A percentile compares a stretch with the other conserved stretches of the same genome.
Evolutionary conservation across 768 basidiomycete species (phyloP).

Genomic region (Tulasnella sp.): DNA sequence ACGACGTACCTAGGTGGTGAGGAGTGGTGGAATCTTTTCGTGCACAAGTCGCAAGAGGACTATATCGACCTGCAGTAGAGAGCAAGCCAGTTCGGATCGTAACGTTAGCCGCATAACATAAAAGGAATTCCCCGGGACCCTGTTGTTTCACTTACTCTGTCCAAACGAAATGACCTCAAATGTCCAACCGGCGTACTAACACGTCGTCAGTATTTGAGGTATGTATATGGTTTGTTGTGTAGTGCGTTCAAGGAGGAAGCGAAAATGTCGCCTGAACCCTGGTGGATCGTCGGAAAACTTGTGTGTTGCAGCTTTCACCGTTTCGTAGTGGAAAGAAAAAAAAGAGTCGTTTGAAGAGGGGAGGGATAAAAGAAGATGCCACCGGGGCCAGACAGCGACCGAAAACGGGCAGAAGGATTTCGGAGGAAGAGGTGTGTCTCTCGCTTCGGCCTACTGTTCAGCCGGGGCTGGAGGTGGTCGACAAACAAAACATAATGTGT

Average conservation of each 20-base stretch:
- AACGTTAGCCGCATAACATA: not conserved
- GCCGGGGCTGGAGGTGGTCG: too few relatives aligned
- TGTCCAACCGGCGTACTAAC: not conserved
- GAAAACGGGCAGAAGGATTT: too few relatives aligned
- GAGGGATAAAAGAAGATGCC: too few relatives aligned
- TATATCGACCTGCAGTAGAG: not conserved
- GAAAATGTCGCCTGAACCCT: too few relatives aligned
- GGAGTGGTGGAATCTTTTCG: not conserved
- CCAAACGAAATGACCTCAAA: not conserved
- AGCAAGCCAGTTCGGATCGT: not conserved
- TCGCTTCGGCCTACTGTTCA: too few relatives aligned
- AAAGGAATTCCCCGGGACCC: not conserved
- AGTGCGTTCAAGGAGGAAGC: not conserved
- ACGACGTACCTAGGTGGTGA: not conserved
- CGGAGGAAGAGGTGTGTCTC: too few relatives aligned
- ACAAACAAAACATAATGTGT: too few relatives aligned
- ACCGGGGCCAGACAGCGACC: too few relatives aligned
- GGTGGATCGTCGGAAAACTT: too few relatives aligned
- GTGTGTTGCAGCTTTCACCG: too few relatives aligned
- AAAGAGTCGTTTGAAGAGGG: too few relatives aligned
- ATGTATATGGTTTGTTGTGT: not conserved
- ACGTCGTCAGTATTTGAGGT: not conserved
- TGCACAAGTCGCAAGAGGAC: not conserved
- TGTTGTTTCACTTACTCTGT: not conserved
- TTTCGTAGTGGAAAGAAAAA: too few relatives aligned